These are phyloP conservation scores for Cardamine resedifolia DNA, from an alignment of 345 rosid genomes.

Conservation along the genomic window DNA sequence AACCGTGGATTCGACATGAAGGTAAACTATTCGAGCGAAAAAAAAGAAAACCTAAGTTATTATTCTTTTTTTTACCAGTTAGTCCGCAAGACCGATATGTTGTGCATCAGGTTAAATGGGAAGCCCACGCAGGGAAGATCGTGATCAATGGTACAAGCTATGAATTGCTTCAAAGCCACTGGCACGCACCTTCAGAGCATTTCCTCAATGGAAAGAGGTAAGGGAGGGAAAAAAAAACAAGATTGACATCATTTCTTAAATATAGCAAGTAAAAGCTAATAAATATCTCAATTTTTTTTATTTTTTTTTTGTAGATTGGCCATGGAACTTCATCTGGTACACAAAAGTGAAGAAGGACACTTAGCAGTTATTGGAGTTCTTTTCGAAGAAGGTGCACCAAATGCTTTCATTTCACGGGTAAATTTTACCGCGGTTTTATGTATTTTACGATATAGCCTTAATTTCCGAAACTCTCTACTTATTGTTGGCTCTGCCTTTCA, in stretches of 20 bases:
- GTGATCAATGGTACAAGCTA: conserved; percentile 50
- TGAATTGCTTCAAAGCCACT: conserved; percentile 51
- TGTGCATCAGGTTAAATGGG: conserved; percentile 33
- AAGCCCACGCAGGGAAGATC: conserved; percentile 40
- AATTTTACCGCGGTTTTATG: neutral
- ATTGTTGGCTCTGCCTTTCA: neutral
- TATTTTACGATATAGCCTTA: neutral
- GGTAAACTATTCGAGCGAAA: conserved; percentile 32
- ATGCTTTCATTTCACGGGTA: conserved; percentile 61
- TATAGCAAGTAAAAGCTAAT: neutral
- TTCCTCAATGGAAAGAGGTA: conserved; percentile 56
- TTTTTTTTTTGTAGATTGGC: too few species aligned
- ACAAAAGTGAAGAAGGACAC: conserved; percentile 35
- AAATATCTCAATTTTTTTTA: neutral
- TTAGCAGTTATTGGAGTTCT: conserved; percentile 55
- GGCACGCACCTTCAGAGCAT: conserved; percentile 87
- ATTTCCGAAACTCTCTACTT: neutral
- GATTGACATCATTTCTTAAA: neutral
- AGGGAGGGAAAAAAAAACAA: neutral
- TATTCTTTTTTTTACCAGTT: neutral
- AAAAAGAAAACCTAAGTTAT: neutral
- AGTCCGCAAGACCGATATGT: conserved; percentile 15
- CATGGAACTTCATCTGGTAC: conserved; percentile 71
- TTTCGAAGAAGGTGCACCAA: conserved; percentile 61
- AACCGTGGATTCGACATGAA: conserved; percentile 69